Evolutionary conservation across 2,329 filamentous ascomycete species (phyloP).

Genomic region (Xylariaceae sp.): DNA sequence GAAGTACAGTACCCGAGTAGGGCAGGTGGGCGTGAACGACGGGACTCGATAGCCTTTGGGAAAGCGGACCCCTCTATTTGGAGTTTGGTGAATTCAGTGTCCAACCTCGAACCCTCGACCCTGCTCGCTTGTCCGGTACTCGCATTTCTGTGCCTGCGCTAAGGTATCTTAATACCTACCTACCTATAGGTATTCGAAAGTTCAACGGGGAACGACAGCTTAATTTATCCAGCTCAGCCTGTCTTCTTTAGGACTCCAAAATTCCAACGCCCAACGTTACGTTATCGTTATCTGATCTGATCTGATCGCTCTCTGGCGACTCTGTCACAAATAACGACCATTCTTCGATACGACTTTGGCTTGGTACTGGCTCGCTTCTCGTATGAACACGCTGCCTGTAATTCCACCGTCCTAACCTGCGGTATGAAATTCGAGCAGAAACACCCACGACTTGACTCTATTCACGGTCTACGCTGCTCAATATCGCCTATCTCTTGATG

Average conservation of each 20-base stretch:
- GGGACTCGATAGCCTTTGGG: too few species aligned
- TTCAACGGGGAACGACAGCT: conserved; percentile 5
- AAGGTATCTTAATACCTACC: not conserved
- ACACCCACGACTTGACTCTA: not conserved
- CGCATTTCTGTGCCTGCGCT: too few species aligned
- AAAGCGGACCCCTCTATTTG: conserved; percentile 2
- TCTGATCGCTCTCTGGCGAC: conserved; percentile 22
- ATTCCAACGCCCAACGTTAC: conserved; percentile 21
- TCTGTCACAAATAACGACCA: conserved; percentile 8
- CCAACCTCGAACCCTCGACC: not conserved
- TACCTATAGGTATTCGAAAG: not conserved
- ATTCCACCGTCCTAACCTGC: not conserved
- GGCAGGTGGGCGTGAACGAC: too few species aligned
- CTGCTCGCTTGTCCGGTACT: too few species aligned
- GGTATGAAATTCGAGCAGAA: not conserved
- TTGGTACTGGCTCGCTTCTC: not conserved
- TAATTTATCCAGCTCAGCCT: conserved; percentile 20
- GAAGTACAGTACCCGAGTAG: too few species aligned
- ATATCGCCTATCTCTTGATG: conserved; percentile 31
- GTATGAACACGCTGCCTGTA: not conserved
- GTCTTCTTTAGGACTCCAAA: conserved; percentile 15
- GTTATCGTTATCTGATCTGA: conserved; percentile 9
- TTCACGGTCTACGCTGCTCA: conserved; percentile 3
- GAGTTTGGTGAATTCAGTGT: conserved; percentile 16
- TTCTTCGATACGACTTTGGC: not conserved